Evolutionary conservation across 129 eudicot genomes (phyloP).

Genomic region (Tagetes erecta): DNA sequence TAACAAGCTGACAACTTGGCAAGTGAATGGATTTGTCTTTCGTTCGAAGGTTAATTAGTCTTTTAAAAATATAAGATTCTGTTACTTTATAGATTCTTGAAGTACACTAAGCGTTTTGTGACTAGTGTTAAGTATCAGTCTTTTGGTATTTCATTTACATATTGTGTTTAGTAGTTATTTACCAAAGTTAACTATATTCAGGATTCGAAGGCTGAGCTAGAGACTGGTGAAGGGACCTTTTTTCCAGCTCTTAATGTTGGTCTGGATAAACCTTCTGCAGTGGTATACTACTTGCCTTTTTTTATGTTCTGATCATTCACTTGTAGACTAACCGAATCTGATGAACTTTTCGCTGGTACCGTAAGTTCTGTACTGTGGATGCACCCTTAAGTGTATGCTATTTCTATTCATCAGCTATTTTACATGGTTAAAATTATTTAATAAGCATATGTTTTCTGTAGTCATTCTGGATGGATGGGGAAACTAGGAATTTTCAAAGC

Average conservation of each 20-base stretch:
- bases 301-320: background rate
- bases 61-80: background rate
- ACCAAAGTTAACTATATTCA: slow-evolving; percentile 26
- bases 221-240: slow-evolving; percentile 86
- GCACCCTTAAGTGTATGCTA: background rate
- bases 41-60: background rate
- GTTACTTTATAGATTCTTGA: slow-evolving; percentile 13
- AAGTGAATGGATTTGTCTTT: background rate
- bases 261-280: slow-evolving; percentile 59
- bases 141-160: background rate
- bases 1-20: background rate
- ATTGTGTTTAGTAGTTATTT: background rate
- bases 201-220: slow-evolving; percentile 54
- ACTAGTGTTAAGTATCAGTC: background rate
- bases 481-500: slow-evolving; percentile 47
- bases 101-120: slow-evolving; percentile 1
- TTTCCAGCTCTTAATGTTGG: slow-evolving; percentile 87
- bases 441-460: slow-evolving; percentile 31
- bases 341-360: background rate
- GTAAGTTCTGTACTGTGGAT: background rate
- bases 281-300: slow-evolving; percentile 44
- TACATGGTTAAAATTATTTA: background rate
- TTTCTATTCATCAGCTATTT: background rate
- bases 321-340: slow-evolving; percentile 4
- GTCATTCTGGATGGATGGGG: slow-evolving; percentile 82